Percentiles rank a stretch among this genome's conserved stretches.
Conservation (phyloP, 2,329 filamentous ascomycete genomes). For the Didymella pomorum region DNA sequence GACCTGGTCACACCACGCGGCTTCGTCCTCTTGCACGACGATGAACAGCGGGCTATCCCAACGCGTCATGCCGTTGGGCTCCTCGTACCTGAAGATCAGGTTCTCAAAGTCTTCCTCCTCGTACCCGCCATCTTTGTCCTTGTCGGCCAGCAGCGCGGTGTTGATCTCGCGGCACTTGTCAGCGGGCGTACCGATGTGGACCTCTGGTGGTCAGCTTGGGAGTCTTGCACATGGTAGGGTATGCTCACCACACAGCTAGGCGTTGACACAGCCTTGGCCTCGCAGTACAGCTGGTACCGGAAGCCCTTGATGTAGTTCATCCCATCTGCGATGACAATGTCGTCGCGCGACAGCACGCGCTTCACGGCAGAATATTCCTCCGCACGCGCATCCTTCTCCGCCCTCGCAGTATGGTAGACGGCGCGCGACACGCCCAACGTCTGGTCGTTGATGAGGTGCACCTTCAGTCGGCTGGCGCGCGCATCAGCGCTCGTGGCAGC, state of each 20-base stretch:
- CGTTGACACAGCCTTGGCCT: constrained; percentile 80
- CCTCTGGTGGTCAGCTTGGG: constrained; percentile 49
- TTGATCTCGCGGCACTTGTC: constrained; percentile 69
- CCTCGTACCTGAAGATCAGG: constrained; percentile 82
- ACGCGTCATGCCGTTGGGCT: constrained; percentile 82
- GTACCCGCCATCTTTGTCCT: constrained; percentile 57
- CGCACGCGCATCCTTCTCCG: constrained; percentile 83
- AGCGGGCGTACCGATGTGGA: constrained; percentile 65
- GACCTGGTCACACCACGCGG: constrained; percentile 71
- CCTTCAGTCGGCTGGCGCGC: constrained; percentile 63
- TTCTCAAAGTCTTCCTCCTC: constrained; percentile 75
- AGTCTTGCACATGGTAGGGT: not conserved
- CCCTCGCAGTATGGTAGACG: constrained; percentile 79
- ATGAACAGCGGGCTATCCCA: constrained; percentile 88
- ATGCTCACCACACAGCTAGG: constrained; percentile 73
- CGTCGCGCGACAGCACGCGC: constrained; percentile 72
- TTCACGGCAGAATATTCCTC: constrained; percentile 80
- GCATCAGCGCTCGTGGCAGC: constrained; percentile 53
- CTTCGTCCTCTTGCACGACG: constrained; percentile 76
- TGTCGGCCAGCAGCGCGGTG: constrained; percentile 57
- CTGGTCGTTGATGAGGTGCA: constrained; percentile 79
- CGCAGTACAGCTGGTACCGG: constrained; percentile 85
- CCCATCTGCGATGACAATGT: constrained; percentile 81
- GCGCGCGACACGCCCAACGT: constrained; percentile 72
- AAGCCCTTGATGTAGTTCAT: constrained; percentile 92